Base-by-base conservation (phyloP, 192 early-diverging fungal genomes). In the Lunasporangiospora selenospora region DNA sequence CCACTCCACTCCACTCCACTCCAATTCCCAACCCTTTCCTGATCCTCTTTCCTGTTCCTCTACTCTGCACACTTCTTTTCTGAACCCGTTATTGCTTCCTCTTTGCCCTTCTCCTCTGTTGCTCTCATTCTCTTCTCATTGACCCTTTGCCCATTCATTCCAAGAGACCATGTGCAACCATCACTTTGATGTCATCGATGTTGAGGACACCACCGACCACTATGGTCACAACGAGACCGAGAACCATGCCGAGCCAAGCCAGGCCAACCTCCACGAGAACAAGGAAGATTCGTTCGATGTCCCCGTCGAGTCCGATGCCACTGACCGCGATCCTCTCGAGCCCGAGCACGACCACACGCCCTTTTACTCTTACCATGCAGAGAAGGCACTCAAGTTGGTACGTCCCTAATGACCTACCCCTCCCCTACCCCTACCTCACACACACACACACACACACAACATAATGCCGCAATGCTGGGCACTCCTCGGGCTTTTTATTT, bases 341-440 rank as follows among this genome's bases (percentile, higher is more conserved):
- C 31, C 58, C 27, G 39, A 50, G 31, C 67, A 63, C 30, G 67
- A 57, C 13, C 46, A 73, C 49, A 73, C 69, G n/a, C 69, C 69
- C 15, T 73, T 58, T 34, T 73, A 63, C 50, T 73, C 69, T 9
- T 73, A 73, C 49, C 61, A 73, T 26, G 50, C 53, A 2, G 69
- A 73, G 60, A 73, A 63, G 61, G 69, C 69, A 0, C 21, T 73
- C 48, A 73, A 63, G 61, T 38, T 73, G 46, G 69, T 73, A 61
- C 41, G 61, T 70, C 36, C 8, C 0, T 34, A n/a, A n/a, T n/a
- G n/a, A n/a, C n/a, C n/a, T n/a, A n/a, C n/a, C n/a, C n/a, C n/a
- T n/a, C n/a, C n/a, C n/a, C n/a, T n/a, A n/a, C n/a, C n/a, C n/a
- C n/a, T n/a, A n/a, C n/a, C n/a, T n/a, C n/a, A n/a, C n/a, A n/a